Percentiles rank a stretch among this genome's conserved stretches.
phyloP scores from a whole-genome alignment of 805 yeast genomes.

The Saturnispora serradocipensis region DNA sequence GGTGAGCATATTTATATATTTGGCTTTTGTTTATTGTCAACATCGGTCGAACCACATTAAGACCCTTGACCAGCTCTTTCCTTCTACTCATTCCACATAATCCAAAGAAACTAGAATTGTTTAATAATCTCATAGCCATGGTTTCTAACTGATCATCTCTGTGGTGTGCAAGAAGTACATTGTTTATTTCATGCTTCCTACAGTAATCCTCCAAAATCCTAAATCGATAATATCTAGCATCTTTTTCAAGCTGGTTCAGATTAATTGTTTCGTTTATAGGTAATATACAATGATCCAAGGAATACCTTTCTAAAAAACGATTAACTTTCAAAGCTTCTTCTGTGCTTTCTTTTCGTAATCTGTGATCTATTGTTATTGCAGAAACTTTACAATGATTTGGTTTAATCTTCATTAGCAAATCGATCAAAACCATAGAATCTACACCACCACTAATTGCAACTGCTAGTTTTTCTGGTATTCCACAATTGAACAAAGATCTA shows the following conservation, averaged over 20 bases:
- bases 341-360: slow-evolving; percentile 38
- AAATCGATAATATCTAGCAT: slow-evolving; percentile 51
- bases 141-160: slow-evolving; percentile 69
- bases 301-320: slow-evolving; percentile 14
- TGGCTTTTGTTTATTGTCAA: slow-evolving; percentile 35
- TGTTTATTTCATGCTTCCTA: slow-evolving; percentile 20
- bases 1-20: slow-evolving; percentile 37
- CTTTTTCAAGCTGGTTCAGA: slow-evolving; percentile 33
- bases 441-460: slow-evolving; percentile 76
- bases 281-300: slow-evolving; percentile 21
- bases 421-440: slow-evolving; percentile 65
- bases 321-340: slow-evolving; percentile 39
- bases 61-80: slow-evolving; percentile 8
- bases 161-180: slow-evolving; percentile 59
- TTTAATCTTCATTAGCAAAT: slow-evolving; percentile 31
- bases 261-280: slow-evolving; percentile 14
- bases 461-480: slow-evolving; percentile 8
- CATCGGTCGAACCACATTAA: slow-evolving; percentile 43
- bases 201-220: slow-evolving; percentile 36
- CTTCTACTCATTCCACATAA: slow-evolving; percentile 45
- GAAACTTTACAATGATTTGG: slow-evolving; percentile 24
- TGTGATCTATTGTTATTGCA: slow-evolving; percentile 64
- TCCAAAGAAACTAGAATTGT: slow-evolving; percentile 45
- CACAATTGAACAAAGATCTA: not conserved
- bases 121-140: slow-evolving; percentile 42